Base-by-base conservation (phyloP, 306 rosid species). In the Dryas octopetala region DNA sequence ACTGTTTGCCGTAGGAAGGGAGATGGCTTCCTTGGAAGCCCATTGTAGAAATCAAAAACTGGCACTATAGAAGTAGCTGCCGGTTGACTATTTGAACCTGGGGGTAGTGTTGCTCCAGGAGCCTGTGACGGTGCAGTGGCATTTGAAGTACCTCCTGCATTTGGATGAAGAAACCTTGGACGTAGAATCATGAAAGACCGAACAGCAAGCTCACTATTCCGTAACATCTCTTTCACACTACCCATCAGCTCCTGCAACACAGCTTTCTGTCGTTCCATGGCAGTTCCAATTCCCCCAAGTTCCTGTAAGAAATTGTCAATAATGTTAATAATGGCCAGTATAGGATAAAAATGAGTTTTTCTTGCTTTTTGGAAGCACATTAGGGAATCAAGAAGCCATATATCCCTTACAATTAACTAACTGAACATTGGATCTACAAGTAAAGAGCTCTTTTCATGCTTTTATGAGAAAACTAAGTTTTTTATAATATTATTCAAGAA, bases 21-120 rank as follows among this genome's bases (percentile, higher is more conserved):
- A 1, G 98, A 92, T 16, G 99, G 99, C 80, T 96, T 96, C 83
- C 72, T 91, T 17, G 99, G 97, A 85, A 92, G 86, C 80, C 99
- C 99, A 26, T 82, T 90, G 80, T 96, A 96, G 79, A 95, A 95
- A 70, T 95, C 93, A 85, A 92, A 91, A 79, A 90, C 93, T 41
- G 97, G 99, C 76, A 86, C 84, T n/a, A 90, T 68, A 70, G 97
- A 82, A 32, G 86, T 86, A 62, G 90, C 47, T 61, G 86, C 73
- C 26, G 79, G 86, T 86, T 91, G 99, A 86, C 86, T 74, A 71
- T 82, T 78, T 1, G 86, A 82, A 74, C 88, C 83, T 67, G 87
- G 59, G 64, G 86, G 57, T 43, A 70, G 40, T 66, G 82, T 71
- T 40, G 84, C 79, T 74, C 97, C 97, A 32, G 88, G 69, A 68